Base-by-base conservation (phyloP, 768 basidiomycete species). In the Suillus weaverae region DNA sequence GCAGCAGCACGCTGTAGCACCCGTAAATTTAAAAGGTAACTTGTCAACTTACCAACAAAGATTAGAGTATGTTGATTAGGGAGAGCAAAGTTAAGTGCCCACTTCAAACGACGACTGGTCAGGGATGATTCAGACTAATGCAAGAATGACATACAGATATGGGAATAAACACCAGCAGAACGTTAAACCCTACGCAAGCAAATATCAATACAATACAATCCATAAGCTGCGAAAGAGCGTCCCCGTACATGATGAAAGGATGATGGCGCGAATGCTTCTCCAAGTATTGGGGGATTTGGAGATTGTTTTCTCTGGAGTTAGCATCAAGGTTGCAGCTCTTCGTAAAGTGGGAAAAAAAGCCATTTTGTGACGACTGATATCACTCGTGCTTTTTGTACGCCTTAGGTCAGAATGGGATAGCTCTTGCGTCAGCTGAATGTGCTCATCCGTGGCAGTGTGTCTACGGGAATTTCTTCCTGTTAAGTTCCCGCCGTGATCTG, bases 161-260 rank as follows among this genome's bases (percentile, higher is more conserved):
- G 2, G 91, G 91, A 33, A 92, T 91, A 70, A 83, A 92, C 10
- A 89, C 67, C 0, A 92, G 80, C 13, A 92, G 76, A n/a, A 91
- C 13, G 69, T 93, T 93, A 9, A 92, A 73, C 81, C 85, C 91
- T 92, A 62, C 33, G 30, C 38, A 53, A 33, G 30, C 35, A 32
- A 36, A 33, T 5, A 53, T 68, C 22, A 72, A 60, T 2, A 65
- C 22, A 72, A 60, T 2, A 65, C 60, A 14, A 64, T 44, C 22
- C 9, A 18, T 4, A n/a, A 20, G 8, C 16, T 5, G 46, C 33
- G 11, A 32, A 60, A 10, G 33, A n/a, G 41, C 20, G 33, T 20
- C 22, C 32, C 73, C 83, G 60, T 63, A 90, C 91, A 90, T 39
- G 89, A 89, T 20, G 83, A 79, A 9, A 76, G 38, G 8, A 89